These are phyloP conservation scores for Kurtzmaniella quercitrusa DNA, from an alignment of 1,139 yeast genomes.

Conservation along the genomic window DNA sequence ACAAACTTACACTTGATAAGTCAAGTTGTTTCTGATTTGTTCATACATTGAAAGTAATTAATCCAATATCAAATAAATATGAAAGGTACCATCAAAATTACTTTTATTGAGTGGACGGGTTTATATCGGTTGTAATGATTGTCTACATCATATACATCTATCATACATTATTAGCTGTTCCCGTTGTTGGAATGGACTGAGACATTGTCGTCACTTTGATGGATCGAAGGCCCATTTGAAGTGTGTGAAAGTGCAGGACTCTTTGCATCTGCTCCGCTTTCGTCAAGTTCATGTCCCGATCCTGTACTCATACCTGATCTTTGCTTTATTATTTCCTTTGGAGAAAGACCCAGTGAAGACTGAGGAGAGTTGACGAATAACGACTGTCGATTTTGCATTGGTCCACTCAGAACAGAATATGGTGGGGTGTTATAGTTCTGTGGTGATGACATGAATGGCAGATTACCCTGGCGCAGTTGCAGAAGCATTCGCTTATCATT, in stretches of 20 bases:
- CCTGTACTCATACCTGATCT: constrained; percentile 8
- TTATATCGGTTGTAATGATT: too few relatives aligned
- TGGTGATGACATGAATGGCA: constrained; percentile 15
- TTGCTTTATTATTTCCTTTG: constrained; percentile 23
- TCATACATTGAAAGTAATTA: too few relatives aligned
- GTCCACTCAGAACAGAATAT: constrained; percentile 1
- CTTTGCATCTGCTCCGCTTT: not conserved
- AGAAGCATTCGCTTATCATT: not conserved
- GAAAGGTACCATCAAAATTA: too few relatives aligned
- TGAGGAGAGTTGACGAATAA: constrained; percentile 25
- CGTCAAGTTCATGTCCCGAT: not conserved
- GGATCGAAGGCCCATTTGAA: constrained; percentile 1
- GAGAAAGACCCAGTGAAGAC: constrained; percentile 32
- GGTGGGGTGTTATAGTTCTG: constrained; percentile 13
- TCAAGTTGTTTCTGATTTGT: too few relatives aligned
- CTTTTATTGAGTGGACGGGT: too few relatives aligned
- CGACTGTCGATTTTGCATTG: constrained; percentile 8
- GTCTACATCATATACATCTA: not conserved
- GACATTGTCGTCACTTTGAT: constrained; percentile 5
- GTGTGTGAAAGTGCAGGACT: constrained; percentile 2
- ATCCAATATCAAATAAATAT: too few relatives aligned
- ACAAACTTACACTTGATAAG: too few relatives aligned
- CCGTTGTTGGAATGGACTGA: constrained; percentile 4
- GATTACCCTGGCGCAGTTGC: constrained; percentile 2
- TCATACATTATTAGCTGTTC: not conserved